Evolutionary conservation across 192 early-diverging fungal species (phyloP).

Genomic region (Dissophora globulifera): DNA sequence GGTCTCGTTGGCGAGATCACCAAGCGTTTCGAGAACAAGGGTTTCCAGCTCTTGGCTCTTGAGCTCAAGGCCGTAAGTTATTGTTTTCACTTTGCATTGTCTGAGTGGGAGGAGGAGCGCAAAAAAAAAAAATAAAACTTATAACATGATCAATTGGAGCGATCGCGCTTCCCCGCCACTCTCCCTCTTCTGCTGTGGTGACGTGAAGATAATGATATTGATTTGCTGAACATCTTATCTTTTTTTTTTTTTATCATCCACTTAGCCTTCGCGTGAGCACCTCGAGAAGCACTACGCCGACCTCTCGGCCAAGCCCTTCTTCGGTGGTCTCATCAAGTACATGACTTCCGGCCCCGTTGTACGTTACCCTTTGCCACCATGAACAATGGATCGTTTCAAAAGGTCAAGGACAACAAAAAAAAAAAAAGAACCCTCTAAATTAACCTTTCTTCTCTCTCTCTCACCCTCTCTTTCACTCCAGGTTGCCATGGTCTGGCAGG

Average conservation of each 20-base stretch:
- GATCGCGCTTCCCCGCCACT: too few relatives aligned
- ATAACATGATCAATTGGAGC: too few relatives aligned
- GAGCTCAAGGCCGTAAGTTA: constrained; percentile 69
- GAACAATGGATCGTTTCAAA: constrained; percentile 9
- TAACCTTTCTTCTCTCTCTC: too few relatives aligned
- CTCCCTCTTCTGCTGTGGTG: too few relatives aligned
- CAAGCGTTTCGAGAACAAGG: constrained; percentile 85
- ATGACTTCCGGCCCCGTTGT: constrained; percentile 93
- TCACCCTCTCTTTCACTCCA: constrained; percentile 5
- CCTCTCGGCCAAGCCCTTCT: constrained; percentile 87
- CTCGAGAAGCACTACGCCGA: constrained; percentile 93
- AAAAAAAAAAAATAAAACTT: too few relatives aligned
- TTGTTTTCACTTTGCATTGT: neutral
- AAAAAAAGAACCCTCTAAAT: too few relatives aligned
- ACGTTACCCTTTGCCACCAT: constrained; percentile 45
- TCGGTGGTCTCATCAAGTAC: constrained; percentile 88
- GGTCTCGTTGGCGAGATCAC: constrained; percentile 90
- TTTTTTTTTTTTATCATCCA: neutral
- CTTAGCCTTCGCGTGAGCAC: constrained; percentile 63
- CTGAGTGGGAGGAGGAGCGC: too few relatives aligned
- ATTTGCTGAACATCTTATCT: too few relatives aligned
- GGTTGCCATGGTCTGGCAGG: constrained; percentile 84
- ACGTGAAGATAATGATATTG: too few relatives aligned
- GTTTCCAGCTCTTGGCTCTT: constrained; percentile 91
- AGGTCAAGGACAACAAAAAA: too few relatives aligned